Evolutionary conservation across 2,329 filamentous ascomycete genomes (phyloP).

Genomic region (Paraphaeosphaeria sporulosa): DNA sequence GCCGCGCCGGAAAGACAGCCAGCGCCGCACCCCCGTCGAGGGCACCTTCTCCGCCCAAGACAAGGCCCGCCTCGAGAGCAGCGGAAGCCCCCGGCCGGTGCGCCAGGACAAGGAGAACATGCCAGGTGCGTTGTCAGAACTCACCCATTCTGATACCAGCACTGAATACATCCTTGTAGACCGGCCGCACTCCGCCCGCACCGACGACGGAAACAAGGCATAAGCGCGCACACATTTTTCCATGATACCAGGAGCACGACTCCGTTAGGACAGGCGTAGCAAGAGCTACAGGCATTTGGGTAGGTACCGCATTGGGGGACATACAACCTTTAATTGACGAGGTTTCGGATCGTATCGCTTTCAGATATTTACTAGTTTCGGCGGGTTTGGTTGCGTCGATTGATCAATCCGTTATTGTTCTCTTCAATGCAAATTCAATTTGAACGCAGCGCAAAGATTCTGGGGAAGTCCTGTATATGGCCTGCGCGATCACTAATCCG

Average conservation of each 20-base stretch:
- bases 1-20: slow-evolving; percentile 40
- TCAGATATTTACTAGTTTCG: not conserved
- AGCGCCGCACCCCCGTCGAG: slow-evolving; percentile 35
- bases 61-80: slow-evolving; percentile 30
- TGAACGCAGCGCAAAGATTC: not conserved
- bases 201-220: slow-evolving; percentile 18
- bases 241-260: slow-evolving; percentile 11
- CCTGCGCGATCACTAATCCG: not conserved
- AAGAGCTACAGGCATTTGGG: slow-evolving; percentile 3
- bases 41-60: slow-evolving; percentile 37
- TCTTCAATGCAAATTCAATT: not conserved
- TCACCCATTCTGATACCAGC: slow-evolving; percentile 41
- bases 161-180: slow-evolving; percentile 49
- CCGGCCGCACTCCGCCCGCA: slow-evolving; percentile 35
- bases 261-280: not conserved
- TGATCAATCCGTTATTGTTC: not conserved
- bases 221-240: not conserved
- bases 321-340: slow-evolving; percentile 18
- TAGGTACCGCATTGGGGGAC: slow-evolving; percentile 7
- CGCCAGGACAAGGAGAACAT: slow-evolving; percentile 26
- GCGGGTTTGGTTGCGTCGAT: not conserved
- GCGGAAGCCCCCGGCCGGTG: slow-evolving; percentile 31
- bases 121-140: slow-evolving; percentile 43
- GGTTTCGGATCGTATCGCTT: slow-evolving; percentile 2
- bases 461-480: not conserved